Evolutionary conservation across 1,284 basidiomycete genomes (phyloP), one percentile per base, ranked within the genome.

Genomic region (Ganoderma multipileum): DNA sequence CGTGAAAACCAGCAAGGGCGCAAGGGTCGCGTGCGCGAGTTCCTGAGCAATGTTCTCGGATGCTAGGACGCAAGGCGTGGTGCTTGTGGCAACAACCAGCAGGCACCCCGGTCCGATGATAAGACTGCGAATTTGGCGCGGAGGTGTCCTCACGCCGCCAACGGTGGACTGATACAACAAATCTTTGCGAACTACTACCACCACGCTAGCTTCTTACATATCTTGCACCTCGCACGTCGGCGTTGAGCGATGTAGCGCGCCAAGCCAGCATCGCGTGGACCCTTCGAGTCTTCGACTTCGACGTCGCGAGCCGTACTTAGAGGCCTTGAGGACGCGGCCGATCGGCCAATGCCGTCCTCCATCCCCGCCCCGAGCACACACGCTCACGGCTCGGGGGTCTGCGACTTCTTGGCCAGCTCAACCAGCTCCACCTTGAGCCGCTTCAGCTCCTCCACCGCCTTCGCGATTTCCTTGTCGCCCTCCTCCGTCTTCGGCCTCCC

Each of bases 351-450:
- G 38, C 7, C 41, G 14, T 18, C 12, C 47, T 6, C 47, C 12
- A 26, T 3, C 47, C 2, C 47, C 23, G n/a, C 54, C 54, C 26
- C 9, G 20, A n/a, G 11, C 20, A 23, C 20, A 7, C 33, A 1
- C 55, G 9, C 55, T 36, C 55, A 55, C 5, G 55, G 33, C 33
- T 58, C 55, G 30, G 55, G 55, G 33, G 55, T 58, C 55, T 58
- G 55, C 33, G 58, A 38, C 38, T 60, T 60, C 66, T 76, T 73
- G 64, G 71, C 69, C 64, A 78, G 38, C 50, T 81, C 84, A 39
- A 88, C 88, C 60, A 96, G 86, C 77, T 92, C 87, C 30, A 81
- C 85, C 79, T 97, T 91, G 72, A 89, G 74, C 71, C 78, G 78
- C 81, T 89, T 86, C 66, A 88, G 79, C 71, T 80, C 80, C 26